Evolutionary conservation across 768 basidiomycete species (phyloP).

Genomic region (Scleroderma citrinum): DNA sequence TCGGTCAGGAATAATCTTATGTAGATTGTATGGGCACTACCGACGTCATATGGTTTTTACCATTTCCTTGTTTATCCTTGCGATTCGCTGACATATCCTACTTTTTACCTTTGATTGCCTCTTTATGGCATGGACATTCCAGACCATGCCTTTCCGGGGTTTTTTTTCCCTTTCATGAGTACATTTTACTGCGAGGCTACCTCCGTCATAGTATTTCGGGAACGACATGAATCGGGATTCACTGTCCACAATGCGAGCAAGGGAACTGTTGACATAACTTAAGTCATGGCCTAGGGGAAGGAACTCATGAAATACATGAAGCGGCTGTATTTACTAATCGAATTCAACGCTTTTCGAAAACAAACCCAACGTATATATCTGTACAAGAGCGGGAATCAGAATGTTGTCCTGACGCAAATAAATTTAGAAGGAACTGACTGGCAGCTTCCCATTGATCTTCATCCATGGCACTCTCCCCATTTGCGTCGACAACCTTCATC

Average conservation of each 20-base stretch:
- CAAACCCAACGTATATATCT: conserved; percentile 95
- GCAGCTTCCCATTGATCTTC: conserved; percentile 97
- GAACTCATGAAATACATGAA: too few relatives aligned
- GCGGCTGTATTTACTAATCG: background rate
- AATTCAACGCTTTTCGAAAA: conserved; percentile 63
- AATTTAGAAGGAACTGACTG: conserved; percentile 53
- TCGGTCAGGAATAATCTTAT: conserved; percentile 77
- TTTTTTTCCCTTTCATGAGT: background rate
- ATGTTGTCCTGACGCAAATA: background rate
- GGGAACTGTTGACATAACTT: too few relatives aligned
- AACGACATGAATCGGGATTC: background rate
- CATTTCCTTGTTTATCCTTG: conserved; percentile 9
- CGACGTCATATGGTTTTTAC: background rate
- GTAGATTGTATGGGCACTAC: background rate
- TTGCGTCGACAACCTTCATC: conserved; percentile 87
- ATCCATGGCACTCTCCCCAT: conserved; percentile 89
- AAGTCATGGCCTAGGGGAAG: too few relatives aligned
- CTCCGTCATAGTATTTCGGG: background rate
- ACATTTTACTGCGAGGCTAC: background rate
- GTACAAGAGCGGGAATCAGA: background rate
- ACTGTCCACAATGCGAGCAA: background rate
- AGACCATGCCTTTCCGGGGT: too few relatives aligned
- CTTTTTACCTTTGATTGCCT: conserved; percentile 3
- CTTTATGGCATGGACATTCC: conserved; percentile 8
- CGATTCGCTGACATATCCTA: background rate